Base-by-base conservation (phyloP, 306 rosid genomes). In the Cyamopsis tetragonoloba region DNA sequence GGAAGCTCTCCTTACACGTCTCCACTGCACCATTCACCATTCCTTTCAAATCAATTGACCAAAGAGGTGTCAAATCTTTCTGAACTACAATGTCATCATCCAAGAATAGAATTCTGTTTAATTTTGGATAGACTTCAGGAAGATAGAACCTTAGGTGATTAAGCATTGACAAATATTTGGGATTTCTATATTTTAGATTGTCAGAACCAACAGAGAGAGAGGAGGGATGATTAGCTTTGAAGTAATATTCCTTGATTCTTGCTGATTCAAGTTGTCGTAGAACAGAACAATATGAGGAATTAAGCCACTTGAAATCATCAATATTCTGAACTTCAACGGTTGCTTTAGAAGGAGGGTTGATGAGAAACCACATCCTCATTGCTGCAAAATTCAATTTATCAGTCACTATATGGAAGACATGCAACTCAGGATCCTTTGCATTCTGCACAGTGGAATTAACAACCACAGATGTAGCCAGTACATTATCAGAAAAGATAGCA, bases 11-110 rank as follows among this genome's bases (percentile, higher is more conserved):
- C 82, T 93, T 93, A 77, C 97, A 93, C 71, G 98, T 93, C 81
- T 89, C 96, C 73, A 93, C 98, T n/a, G 98, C 96, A 46, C 97
- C 98, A 79, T 89, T 93, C 72, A 93, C 98, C 91, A 79, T 89
- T 62, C 98, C 97, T 80, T 82, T 66, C 74, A 93, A 75, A 81
- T 93, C 87, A 80, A 86, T 59, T 60, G 91, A 88, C 98, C 98
- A 93, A 22, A 93, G 85, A 56, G 96, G 85, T 9, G 95, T 78
- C 84, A 93, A 79, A 80, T 93, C 98, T 83, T 86, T 88, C 84
- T 89, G 98, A 82, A 93, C 96, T 10, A 93, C 98, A 42, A 93
- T 84, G 83, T 93, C 98, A 71, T 93, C 98, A 53, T 93, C 98
- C 82, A 93, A 79, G 81, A 93, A 93, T 32, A 93, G 76, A 80